phyloP scores from a whole-genome alignment of 1,139 yeast species.

The Yamadazyma friedrichii region DNA sequence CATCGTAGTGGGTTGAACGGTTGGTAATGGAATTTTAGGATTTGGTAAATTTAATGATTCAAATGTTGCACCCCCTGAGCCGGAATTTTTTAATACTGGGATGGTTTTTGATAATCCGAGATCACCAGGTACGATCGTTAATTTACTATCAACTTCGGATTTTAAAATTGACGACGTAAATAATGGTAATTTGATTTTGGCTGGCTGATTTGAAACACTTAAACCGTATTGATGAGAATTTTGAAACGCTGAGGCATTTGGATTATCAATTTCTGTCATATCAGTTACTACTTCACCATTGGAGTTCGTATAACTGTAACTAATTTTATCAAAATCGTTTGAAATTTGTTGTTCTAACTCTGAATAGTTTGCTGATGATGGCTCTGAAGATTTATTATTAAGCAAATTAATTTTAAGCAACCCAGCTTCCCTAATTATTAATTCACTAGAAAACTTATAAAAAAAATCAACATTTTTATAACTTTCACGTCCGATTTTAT shows the following conservation, averaged over 20 bases:
- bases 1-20: constrained; percentile 63
- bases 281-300: constrained; percentile 63
- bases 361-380: constrained; percentile 11
- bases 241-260: constrained; percentile 15
- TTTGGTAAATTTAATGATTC: constrained; percentile 52
- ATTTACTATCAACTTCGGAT: constrained; percentile 67
- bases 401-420: constrained; percentile 32
- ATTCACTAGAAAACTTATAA: constrained; percentile 67
- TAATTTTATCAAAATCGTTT: constrained; percentile 67
- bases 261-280: constrained; percentile 30
- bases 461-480: constrained; percentile 66
- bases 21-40: constrained; percentile 53
- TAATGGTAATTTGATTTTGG: constrained; percentile 51
- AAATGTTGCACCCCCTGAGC: constrained; percentile 33
- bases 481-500: constrained; percentile 53
- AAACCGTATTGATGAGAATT: constrained; percentile 21
- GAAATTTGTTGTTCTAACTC: constrained; percentile 33
- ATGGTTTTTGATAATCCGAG: constrained; percentile 58
- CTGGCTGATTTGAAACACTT: constrained; percentile 24
- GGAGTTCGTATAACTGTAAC: constrained; percentile 53
- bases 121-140: constrained; percentile 57
- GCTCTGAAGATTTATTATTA: constrained; percentile 11
- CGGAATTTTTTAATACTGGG: constrained; percentile 41
- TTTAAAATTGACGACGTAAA: constrained; percentile 66
- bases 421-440: constrained; percentile 68